Base-by-base conservation (phyloP, 208 protist genomes). In the Crithidia brevicula region DNA sequence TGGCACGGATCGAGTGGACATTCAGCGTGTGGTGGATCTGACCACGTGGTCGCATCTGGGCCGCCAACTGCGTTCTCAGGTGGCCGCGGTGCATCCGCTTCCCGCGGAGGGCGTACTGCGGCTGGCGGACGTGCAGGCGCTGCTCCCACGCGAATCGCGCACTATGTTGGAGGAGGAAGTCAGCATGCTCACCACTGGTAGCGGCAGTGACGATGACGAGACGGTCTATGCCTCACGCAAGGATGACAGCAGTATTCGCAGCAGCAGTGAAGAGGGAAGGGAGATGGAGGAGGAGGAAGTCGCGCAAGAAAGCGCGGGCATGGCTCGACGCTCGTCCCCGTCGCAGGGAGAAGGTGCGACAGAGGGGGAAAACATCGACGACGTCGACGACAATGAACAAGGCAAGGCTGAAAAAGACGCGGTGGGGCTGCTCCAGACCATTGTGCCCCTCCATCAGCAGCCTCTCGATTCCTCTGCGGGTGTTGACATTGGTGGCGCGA, bases 1-100 rank as follows among this genome's bases (percentile, higher is more conserved):
- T 11, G 89, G 89, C 34, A 92, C 85, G 6, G 89, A 94, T 42
- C 82, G 85, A 2, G 72, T 94, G 15, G 80, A 83, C 6, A 67
- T 92, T 18, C 38, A 70, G 18, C 82, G 78, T 38, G 72, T 94
- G 18, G 82, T 94, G 27, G 86, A 94, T 66, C 8, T 92, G 10
- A 58, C 34, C 0, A 71, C 77, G 1, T 91, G 84, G 72, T 60
- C 72, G 13, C 56, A 68, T 10, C 72, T 85, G 36, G 47, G 83
- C 30, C 67, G 49, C 43, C 76, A 82, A 53, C 42, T 58, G 28
- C 58, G 59, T 4, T 38, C 56, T 13, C 36, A 45, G 22, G 20
- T 66, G 33, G 51, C 64, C 0, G 16, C 31, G 9, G 22, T 71
- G 31, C 33, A 57, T 28, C 56, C 47, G 13, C 13, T 68, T 10